Conservation (phyloP, 257 asterid genomes). For the Solanum sejunctum region DNA sequence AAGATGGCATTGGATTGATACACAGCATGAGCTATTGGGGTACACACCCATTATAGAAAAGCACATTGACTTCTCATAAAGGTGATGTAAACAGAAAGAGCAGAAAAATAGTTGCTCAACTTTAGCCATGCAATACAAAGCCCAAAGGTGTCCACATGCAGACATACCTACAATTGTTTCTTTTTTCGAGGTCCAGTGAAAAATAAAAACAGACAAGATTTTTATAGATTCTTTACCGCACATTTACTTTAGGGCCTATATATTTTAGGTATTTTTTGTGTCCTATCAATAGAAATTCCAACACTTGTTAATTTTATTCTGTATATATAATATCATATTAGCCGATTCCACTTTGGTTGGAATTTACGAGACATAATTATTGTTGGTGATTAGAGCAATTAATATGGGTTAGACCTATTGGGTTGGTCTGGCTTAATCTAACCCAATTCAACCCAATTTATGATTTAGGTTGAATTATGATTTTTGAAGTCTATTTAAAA, state of each 20-base stretch:
- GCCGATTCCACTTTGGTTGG: not conserved
- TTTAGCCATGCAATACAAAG: slow-evolving; percentile 33
- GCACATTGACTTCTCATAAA: slow-evolving; percentile 33
- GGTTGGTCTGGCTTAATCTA: too few relatives aligned
- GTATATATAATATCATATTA: not conserved
- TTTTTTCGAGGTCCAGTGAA: not conserved
- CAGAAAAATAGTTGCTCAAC: not conserved
- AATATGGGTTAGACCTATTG: too few relatives aligned
- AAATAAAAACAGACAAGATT: not conserved
- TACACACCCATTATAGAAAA: slow-evolving; percentile 11
- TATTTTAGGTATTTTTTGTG: not conserved
- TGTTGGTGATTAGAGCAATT: not conserved
- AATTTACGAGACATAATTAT: not conserved
- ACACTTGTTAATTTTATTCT: not conserved
- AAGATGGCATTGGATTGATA: slow-evolving; percentile 2
- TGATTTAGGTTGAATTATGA: too few relatives aligned
- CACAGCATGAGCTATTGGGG: slow-evolving; percentile 3
- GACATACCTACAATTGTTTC: slow-evolving; percentile 1
- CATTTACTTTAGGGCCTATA: not conserved
- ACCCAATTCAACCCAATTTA: too few relatives aligned
- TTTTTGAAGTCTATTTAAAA: too few relatives aligned
- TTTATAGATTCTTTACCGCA: not conserved
- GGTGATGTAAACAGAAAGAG: not conserved
- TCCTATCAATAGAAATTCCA: not conserved
- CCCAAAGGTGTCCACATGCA: slow-evolving; percentile 29